These are phyloP conservation scores for Asterophora parasitica DNA, from an alignment of 768 basidiomycete species.

Conservation along the genomic window DNA sequence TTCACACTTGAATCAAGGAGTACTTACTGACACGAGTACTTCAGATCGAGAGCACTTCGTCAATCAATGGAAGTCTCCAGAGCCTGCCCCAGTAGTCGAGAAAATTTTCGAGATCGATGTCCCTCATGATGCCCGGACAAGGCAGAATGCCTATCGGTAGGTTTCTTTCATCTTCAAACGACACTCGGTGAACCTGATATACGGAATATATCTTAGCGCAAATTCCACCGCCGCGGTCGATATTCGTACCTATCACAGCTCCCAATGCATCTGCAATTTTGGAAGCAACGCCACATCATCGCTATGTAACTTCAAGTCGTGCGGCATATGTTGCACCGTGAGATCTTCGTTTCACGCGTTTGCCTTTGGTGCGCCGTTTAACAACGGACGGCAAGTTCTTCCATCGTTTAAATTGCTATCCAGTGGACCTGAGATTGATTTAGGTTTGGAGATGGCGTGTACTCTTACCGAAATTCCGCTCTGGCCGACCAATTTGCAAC, in stretches of 20 bases:
- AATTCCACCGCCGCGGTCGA: constrained; percentile 36
- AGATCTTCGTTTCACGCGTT: constrained; percentile 54
- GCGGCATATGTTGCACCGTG: constrained; percentile 58
- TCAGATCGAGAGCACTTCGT: constrained; percentile 45
- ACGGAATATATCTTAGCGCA: constrained; percentile 22
- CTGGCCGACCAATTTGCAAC: constrained; percentile 58
- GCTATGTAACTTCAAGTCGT: constrained; percentile 56
- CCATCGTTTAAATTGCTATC: background rate
- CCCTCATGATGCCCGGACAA: constrained; percentile 36
- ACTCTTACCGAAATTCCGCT: constrained; percentile 57
- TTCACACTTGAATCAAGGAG: constrained; percentile 10
- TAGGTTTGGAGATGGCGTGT: constrained; percentile 60
- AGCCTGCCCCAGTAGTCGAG: constrained; percentile 37
- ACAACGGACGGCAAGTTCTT: constrained; percentile 48
- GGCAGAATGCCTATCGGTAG: constrained; percentile 48
- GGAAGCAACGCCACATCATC: constrained; percentile 48
- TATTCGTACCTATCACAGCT: constrained; percentile 57
- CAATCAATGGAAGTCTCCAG: constrained; percentile 48
- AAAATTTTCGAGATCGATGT: constrained; percentile 52
- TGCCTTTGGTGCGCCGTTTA: constrained; percentile 49
- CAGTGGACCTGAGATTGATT: background rate
- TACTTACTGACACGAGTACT: constrained; percentile 15
- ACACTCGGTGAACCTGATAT: background rate
- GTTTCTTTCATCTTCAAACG: constrained; percentile 11
- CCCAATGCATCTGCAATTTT: constrained; percentile 67